Base-by-base conservation (phyloP, 441 rosid species). In the Euphorbia celastroides region DNA sequence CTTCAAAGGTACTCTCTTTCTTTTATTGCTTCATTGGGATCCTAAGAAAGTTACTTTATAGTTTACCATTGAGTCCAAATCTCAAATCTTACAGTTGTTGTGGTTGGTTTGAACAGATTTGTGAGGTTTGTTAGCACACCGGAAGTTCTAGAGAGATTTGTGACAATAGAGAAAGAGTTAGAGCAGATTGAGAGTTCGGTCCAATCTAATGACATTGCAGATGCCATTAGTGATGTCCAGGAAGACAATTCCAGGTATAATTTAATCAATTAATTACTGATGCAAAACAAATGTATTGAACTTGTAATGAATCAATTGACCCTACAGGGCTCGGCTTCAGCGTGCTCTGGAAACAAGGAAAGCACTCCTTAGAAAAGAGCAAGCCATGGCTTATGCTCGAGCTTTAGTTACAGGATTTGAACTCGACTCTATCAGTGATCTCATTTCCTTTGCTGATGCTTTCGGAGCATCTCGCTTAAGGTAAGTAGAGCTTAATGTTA, bases 371-470 rank as follows among this genome's bases (percentile, higher is more conserved):
- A 83, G 81, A 79, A 91, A 86, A 77, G 99, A 93, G 81, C 99
- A 91, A 80, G 99, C 95, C 61, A 93, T 93, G 99, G 97, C 97
- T 46, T 93, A 91, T 70, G 96, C 97, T 17, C 84, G 96, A 67
- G 93, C 97, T 66, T 70, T 93, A 71, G 96, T 93, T 73, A 87
- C 84, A 56, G 97, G 99, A 62, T 93, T 85, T 72, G 96, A 91
- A 60, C 71, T 83, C 41, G 93, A 87, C 50, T 75, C 66, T 71
- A 67, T 91, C 74, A 88, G 81, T 72, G 88, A 91, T 70, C 96
- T 93, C 55, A 79, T 91, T 62, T 81, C 82, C 54, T 93, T 93
- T 67, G 83, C 96, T 0, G 92, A 93, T 80, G 86, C 95, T 66
- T 93, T 93, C 72, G 96, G 96, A 74, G 99, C 97, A 80, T 79